Base-by-base conservation (phyloP, 2,329 filamentous ascomycete genomes). In the Aspergillus sp. region DNA sequence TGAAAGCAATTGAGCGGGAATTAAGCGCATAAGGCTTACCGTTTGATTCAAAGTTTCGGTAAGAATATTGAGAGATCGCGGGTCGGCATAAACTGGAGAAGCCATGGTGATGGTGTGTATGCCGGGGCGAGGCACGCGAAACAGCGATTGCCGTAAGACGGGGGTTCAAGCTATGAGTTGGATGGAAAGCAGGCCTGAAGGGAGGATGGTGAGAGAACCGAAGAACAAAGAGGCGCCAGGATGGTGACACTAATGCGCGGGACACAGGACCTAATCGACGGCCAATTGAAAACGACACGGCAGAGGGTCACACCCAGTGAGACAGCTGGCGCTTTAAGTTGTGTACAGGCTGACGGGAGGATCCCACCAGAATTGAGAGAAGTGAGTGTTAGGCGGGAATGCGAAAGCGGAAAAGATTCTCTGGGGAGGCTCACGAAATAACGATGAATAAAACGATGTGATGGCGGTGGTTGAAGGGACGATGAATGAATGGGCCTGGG, bases 41-140 rank as follows among this genome's bases (percentile, higher is more conserved):
- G 69, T 73, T 52, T 69, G 65, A 50, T 74, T 71, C 47, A 72
- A 61, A 55, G 65, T 63, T 19, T 66, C 59, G 26, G 71, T 67
- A 19, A 74, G 53, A 11, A 65, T 63, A 40, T 62, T 63, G 14
- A 74, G 62, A n/a, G 71, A 69, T 24, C 71, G 66, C 1, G 69
- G 67, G 44, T 66, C 66, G 16, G 64, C 55, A 35, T 58, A 55
- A 36, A 59, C 57, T 36, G 58, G 33, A 14, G 59, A 41, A 17
- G 56, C 50, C 66, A 67, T 66, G 47, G 24, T 54, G 16, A 41
- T n/a, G n/a, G n/a, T n/a, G n/a, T n/a, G 14, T 16, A 41, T 41
- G 38, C 16, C 9, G 4, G 38, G 17, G 3, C 3, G 17, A 20
- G 7, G 19, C 19, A 24, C 19, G 26, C 26, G 26, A 30, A 30